phyloP scores from a whole-genome alignment of 257 asterid genomes.

The Solanum bulbocastanum region DNA sequence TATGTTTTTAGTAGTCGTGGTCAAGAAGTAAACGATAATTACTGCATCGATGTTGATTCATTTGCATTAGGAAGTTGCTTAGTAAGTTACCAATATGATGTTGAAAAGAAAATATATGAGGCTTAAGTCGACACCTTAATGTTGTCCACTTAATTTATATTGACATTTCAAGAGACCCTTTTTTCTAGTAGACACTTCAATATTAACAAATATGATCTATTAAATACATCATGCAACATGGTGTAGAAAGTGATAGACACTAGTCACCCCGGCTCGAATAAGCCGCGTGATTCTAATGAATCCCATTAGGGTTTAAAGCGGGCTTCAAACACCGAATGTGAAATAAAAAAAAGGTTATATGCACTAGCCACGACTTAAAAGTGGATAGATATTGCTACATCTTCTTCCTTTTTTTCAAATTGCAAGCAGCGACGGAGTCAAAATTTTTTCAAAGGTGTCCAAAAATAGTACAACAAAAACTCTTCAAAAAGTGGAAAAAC shows the following conservation, averaged over 20 bases:
- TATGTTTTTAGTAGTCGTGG: background rate
- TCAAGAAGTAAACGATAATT: background rate
- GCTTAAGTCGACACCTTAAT: background rate
- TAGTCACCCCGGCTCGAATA: too few relatives aligned
- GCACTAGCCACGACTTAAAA: background rate
- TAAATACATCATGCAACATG: background rate
- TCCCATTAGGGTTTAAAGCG: too few relatives aligned
- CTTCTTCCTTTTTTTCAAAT: too few relatives aligned
- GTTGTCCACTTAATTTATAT: background rate
- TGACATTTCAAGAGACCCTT: background rate
- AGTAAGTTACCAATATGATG: background rate
- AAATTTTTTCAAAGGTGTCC: too few relatives aligned
- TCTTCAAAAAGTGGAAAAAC: too few relatives aligned
- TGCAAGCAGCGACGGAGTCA: too few relatives aligned
- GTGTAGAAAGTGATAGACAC: background rate
- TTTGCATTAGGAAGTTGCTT: background rate
- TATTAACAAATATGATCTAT: background rate
- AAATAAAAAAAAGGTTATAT: background rate
- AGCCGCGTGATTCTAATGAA: too few relatives aligned
- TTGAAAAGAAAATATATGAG: background rate
- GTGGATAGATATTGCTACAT: too few relatives aligned
- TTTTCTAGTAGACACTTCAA: background rate
- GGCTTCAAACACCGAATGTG: too few relatives aligned
- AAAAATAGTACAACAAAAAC: too few relatives aligned
- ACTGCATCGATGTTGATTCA: background rate